Evolutionary conservation across 2,329 filamentous ascomycete species (phyloP), one percentile per base, ranked within the genome.

Genomic region (Penicillium sp.): DNA sequence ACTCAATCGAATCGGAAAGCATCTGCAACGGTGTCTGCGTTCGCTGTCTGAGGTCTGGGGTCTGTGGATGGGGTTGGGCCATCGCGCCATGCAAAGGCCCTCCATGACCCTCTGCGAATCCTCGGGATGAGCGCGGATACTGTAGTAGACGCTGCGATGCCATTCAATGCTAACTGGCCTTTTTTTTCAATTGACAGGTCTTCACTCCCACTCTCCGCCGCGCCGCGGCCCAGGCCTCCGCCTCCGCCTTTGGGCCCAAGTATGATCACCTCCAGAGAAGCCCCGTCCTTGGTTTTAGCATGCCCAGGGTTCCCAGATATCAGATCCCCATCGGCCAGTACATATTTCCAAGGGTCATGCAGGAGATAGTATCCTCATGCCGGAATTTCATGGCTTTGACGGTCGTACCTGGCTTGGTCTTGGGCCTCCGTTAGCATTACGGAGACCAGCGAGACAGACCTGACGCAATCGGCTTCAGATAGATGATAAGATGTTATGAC

Each of bases 241-340:
- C 79, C 74, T 85, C 82, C 72, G 81, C 81, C 57, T 86, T 82
- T 70, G 84, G 82, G 56, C 85, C 85, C 61, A 80, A 83, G 84
- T 87, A 80, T 74, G 75, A 69, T 50, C 36, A 31, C 61, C 66
- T 57, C 52, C 31, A 31, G 31, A 39, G 47, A 56, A 22, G 22
- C 51, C 51, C 27, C 6, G 18, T 54, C n/a, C 40, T 35, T 41
- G 51, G 18, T 35, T 35, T 24, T 19, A 37, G 33, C 49, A 49
- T 39, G 19, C 14, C 35, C 6, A 37, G 24, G 36, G 22, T 51
- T 35, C 35, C n/a, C 19, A 22, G 9, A 51, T 39, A 37, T 35
- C 11, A n/a, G 46, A 49, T 49, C 11, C 2, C n/a, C 46, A 22
- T 3, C 27, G n/a, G n/a, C 46, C 24, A 6, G 9, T 19, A 35